Evolutionary conservation across 805 yeast species (phyloP).

Genomic region (Grigorovia humatica): DNA sequence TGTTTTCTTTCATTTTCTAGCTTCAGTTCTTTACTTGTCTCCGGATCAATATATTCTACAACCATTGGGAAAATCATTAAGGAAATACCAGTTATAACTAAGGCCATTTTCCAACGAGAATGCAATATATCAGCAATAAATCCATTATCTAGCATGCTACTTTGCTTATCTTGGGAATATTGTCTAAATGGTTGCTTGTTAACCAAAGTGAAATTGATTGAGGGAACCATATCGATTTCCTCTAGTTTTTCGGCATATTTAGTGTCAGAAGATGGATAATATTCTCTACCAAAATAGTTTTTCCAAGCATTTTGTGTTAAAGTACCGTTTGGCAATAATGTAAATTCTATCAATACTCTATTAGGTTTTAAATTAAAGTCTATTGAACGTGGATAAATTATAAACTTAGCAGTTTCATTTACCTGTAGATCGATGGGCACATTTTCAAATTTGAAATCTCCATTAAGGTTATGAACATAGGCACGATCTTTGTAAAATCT

Average conservation of each 20-base stretch:
- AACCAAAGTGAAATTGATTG: slow-evolving; percentile 17
- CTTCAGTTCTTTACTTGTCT: slow-evolving; percentile 28
- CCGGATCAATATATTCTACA: slow-evolving; percentile 34
- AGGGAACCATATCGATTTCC: slow-evolving; percentile 12
- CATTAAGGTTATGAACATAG: slow-evolving; percentile 11
- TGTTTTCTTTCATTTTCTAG: slow-evolving; percentile 22
- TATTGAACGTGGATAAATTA: slow-evolving; percentile 19
- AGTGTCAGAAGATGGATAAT: slow-evolving; percentile 26
- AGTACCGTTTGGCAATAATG: slow-evolving; percentile 13
- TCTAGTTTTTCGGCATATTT: slow-evolving; percentile 23
- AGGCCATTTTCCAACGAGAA: slow-evolving; percentile 31
- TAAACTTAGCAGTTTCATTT: slow-evolving; percentile 22
- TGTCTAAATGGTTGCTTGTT: slow-evolving; percentile 24
- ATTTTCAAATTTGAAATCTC: slow-evolving; percentile 20
- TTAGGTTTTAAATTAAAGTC: slow-evolving; percentile 28
- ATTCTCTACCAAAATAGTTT: slow-evolving; percentile 27
- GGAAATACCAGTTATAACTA: slow-evolving; percentile 20
- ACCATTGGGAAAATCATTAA: slow-evolving; percentile 27
- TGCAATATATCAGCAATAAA: slow-evolving; percentile 29
- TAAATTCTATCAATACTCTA: slow-evolving; percentile 22
- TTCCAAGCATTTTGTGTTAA: slow-evolving; percentile 16
- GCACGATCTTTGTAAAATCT: slow-evolving; percentile 10
- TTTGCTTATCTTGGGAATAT: slow-evolving; percentile 27
- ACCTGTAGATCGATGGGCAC: slow-evolving; percentile 20
- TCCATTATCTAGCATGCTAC: slow-evolving; percentile 29